Evolutionary conservation across 495 filamentous ascomycete genomes (phyloP).

Genomic region (Cryomyces minteri): DNA sequence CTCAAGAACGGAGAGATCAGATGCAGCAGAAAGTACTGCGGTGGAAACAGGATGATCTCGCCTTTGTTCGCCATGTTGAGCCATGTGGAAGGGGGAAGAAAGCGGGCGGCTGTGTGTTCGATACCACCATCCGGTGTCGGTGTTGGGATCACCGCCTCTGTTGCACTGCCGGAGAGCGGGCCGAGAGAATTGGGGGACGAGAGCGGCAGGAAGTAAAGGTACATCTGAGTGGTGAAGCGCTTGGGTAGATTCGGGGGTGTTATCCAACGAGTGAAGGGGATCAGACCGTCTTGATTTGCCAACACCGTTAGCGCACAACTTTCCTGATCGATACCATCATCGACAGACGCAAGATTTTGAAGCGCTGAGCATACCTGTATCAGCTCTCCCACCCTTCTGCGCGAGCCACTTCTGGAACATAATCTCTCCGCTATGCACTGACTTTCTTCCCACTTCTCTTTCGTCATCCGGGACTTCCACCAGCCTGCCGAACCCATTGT

Average conservation of each 20-base stretch:
- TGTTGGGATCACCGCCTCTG: constrained; percentile 26
- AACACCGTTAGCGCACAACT: neutral
- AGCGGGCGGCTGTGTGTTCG: constrained; percentile 70
- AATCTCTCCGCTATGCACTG: constrained; percentile 41
- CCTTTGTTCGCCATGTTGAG: constrained; percentile 36
- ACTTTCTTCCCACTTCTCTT: constrained; percentile 44
- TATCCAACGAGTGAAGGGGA: constrained; percentile 84
- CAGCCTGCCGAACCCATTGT: constrained; percentile 23
- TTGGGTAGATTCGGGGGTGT: constrained; percentile 54
- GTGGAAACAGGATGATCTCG: constrained; percentile 74
- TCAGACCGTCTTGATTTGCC: constrained; percentile 31
- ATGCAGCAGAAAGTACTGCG: constrained; percentile 65
- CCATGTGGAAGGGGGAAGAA: constrained; percentile 52
- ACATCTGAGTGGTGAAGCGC: constrained; percentile 89
- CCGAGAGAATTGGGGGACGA: constrained; percentile 15
- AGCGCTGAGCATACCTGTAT: constrained; percentile 33
- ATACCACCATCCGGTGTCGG: constrained; percentile 70
- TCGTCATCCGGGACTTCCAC: constrained; percentile 38
- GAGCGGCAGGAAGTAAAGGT: constrained; percentile 79
- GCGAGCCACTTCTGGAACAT: constrained; percentile 51
- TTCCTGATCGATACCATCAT: neutral
- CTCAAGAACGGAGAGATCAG: constrained; percentile 42
- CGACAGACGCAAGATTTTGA: no score
- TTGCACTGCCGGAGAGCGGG: constrained; percentile 3
- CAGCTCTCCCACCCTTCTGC: constrained; percentile 37